Evolutionary conservation across 768 basidiomycete species (phyloP).

Genomic region (Lactifluus piperatus): DNA sequence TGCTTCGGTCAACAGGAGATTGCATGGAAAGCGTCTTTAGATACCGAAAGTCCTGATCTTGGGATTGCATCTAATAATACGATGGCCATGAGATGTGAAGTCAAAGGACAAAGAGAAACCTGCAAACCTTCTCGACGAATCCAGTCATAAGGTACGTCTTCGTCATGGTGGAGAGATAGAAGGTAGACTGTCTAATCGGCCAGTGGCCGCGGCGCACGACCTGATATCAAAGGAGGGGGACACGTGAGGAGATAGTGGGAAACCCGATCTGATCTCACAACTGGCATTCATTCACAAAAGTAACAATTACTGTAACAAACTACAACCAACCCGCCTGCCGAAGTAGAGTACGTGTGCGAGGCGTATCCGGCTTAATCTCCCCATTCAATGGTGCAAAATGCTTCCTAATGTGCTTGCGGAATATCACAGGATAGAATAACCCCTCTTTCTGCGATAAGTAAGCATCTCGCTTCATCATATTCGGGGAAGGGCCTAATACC

Average conservation of each 20-base stretch:
- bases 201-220: not conserved
- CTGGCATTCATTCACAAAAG: too few relatives aligned
- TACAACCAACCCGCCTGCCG: conserved; percentile 12
- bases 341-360: conserved; percentile 21
- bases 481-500: not conserved
- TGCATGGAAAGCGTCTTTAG: conserved; percentile 19
- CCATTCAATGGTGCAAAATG: conserved; percentile 25
- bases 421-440: conserved; percentile 18
- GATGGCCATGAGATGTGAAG: not conserved
- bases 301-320: not conserved
- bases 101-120: conserved; percentile 20
- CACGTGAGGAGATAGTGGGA: not conserved
- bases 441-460: conserved; percentile 11
- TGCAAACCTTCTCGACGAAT: conserved; percentile 63
- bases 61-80: conserved; percentile 68
- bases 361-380: conserved; percentile 26
- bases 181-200: not conserved
- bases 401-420: conserved; percentile 13
- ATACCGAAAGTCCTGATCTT: conserved; percentile 85
- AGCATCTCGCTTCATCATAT: not conserved
- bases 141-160: conserved; percentile 80
- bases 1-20: conserved; percentile 14
- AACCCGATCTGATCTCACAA: not conserved
- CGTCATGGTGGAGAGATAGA: conserved; percentile 47
- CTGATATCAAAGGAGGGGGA: not conserved